Percentiles rank a stretch among this genome's conserved stretches.
These are phyloP conservation scores for Vitis labrusca DNA, from an alignment of 164 flowering plant species.

Conservation along the genomic window DNA sequence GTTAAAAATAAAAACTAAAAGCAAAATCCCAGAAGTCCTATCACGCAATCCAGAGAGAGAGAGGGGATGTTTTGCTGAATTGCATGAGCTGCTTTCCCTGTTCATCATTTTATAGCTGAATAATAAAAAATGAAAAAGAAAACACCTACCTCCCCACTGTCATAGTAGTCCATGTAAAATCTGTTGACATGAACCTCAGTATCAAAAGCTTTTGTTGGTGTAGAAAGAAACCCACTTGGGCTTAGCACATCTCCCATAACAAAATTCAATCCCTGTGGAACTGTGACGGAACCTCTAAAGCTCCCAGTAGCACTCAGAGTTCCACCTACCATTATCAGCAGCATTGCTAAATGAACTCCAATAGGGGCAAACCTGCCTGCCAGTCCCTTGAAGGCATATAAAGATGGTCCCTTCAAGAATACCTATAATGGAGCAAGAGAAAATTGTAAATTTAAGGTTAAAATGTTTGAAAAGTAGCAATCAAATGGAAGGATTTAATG, in stretches of 20 bases:
- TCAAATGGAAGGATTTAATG: no score
- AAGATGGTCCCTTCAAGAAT: slow-evolving; percentile 78
- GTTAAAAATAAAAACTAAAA: no score
- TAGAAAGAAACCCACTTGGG: slow-evolving; percentile 84
- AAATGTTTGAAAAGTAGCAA: no score
- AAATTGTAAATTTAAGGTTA: no score
- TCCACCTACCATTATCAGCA: slow-evolving; percentile 90
- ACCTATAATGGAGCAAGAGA: slow-evolving; percentile 41
- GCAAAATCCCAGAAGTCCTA: no score
- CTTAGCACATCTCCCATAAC: slow-evolving; percentile 83
- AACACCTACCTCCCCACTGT: slow-evolving; percentile 80
- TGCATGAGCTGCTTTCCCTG: not conserved
- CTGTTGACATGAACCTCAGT: slow-evolving; percentile 93
- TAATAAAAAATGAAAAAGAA: slow-evolving; percentile 1
- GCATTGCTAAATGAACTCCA: slow-evolving; percentile 92
- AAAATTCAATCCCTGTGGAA: slow-evolving; percentile 95
- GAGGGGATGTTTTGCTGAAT: no score
- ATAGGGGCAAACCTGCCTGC: slow-evolving; percentile 95
- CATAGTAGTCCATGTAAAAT: slow-evolving; percentile 90
- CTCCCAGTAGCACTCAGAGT: slow-evolving; percentile 91
- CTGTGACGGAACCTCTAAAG: slow-evolving; percentile 88
- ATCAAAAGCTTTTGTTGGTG: slow-evolving; percentile 71
- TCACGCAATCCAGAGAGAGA: no score
- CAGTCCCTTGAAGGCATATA: slow-evolving; percentile 92
- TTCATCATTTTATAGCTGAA: not conserved